Evolutionary conservation across 805 yeast genomes (phyloP).

Genomic region (Barnettozyma vustinii): DNA sequence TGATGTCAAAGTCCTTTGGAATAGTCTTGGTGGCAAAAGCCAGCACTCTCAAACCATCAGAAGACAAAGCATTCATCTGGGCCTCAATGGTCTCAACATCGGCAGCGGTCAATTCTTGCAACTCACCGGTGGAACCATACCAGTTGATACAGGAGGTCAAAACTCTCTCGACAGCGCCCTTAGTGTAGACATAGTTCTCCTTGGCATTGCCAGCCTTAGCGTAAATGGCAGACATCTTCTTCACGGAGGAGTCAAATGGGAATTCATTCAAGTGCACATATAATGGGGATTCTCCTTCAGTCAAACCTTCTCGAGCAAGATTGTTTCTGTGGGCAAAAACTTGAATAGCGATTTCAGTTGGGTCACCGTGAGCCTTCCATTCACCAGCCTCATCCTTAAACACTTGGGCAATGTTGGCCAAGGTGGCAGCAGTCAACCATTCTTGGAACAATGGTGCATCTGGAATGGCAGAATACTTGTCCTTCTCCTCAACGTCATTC

Average conservation of each 20-base stretch:
- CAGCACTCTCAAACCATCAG: slow-evolving; percentile 66
- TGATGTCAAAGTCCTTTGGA: slow-evolving; percentile 27
- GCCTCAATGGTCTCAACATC: slow-evolving; percentile 40
- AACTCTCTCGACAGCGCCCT: slow-evolving; percentile 76
- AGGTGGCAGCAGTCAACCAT: slow-evolving; percentile 63
- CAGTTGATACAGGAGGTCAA: slow-evolving; percentile 50
- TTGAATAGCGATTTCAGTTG: slow-evolving; percentile 85
- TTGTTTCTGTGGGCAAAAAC: slow-evolving; percentile 63
- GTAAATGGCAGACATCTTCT: slow-evolving; percentile 66
- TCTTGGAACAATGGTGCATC: slow-evolving; percentile 19
- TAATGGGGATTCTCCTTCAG: slow-evolving; percentile 30
- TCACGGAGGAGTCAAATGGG: slow-evolving; percentile 71
- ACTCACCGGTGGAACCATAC: slow-evolving; percentile 32
- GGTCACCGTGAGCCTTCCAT: slow-evolving; percentile 85
- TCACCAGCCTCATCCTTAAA: slow-evolving; percentile 38
- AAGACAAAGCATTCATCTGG: slow-evolving; percentile 54
- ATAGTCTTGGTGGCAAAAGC: slow-evolving; percentile 54
- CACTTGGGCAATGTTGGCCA: slow-evolving; percentile 76
- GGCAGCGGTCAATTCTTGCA: slow-evolving; percentile 34
- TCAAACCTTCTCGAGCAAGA: slow-evolving; percentile 39
- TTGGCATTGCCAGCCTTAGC: slow-evolving; percentile 27
- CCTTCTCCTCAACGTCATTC: slow-evolving; percentile 14
- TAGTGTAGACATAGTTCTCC: slow-evolving; percentile 40
- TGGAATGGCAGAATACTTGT: slow-evolving; percentile 2
- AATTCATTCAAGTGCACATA: slow-evolving; percentile 50